Evolutionary conservation across 2,329 filamentous ascomycete genomes (phyloP), one percentile per base, ranked within the genome.

Genomic region (Botrytis porri): DNA sequence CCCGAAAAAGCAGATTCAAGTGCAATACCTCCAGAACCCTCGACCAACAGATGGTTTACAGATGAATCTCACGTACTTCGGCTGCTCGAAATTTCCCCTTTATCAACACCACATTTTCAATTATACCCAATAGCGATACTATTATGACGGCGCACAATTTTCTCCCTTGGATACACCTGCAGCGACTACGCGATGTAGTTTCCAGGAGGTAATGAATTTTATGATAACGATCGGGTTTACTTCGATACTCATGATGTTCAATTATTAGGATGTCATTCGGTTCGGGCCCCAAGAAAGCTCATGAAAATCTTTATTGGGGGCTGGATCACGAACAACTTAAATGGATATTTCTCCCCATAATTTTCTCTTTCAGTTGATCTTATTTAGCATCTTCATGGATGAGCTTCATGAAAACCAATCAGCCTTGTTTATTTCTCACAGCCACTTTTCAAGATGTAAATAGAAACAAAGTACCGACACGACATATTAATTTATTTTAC

Each of bases 391-490:
- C 37, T 65, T n/a, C 43, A 48, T 32, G 43, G 20, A 37, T 18
- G 32, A 65, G 62, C 41, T 43, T 65, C 20, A 14, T 65, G 62
- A 25, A 48, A 65, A 22, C 41, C 20, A 65, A 32, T 43, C 41
- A 65, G 63, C 29, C 43, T 65, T 65, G 62, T 65, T 65, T 48
- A 65, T 43, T 35, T n/a, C 41, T 41, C 65, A 54, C 65, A 69
- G 65, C 65, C 65, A 69, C 65, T 39, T 29, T 41, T 9, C 20
- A 22, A 69, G 45, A 69, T 57, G 37, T 57, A 69, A 69, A 69
- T 69, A 69, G 65, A 69, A 69, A 69, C 48, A 57, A 57, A 39
- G 35, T 69, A 29, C 48, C 16, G 37, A 54, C 65, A 35, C 32
- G 29, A n/a, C 25, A 66, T 51, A 10, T 69, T 59, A 22, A 41